Evolutionary conservation across 805 yeast species (phyloP), one percentile per base, ranked within the genome.

Genomic region (Candida caryicola): DNA sequence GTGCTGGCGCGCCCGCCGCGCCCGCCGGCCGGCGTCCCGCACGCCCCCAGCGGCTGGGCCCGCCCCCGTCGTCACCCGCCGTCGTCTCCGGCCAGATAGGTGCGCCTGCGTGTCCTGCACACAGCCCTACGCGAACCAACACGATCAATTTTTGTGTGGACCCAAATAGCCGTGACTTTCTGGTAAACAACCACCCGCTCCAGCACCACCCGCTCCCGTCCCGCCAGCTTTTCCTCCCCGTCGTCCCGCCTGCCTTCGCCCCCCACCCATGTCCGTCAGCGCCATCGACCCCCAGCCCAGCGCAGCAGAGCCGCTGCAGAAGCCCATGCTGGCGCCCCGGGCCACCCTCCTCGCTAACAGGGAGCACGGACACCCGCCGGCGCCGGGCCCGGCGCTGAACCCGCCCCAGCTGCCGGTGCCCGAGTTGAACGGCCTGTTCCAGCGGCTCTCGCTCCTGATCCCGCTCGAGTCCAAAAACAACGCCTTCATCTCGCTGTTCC

Each of bases 391-490:
- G 15, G 15, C 17, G 17, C 19, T 10, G 25, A n/a, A 7, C 30
- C 12, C 26, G 17, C 10, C 17, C 33, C 17, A 18, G 25, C 18
- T 18, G 25, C n/a, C n/a, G n/a, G n/a, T n/a, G n/a, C 10, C 25
- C 10, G 25, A 10, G 10, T 21, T 21, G 25, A 21, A 21, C 10
- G 25, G 25, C 23, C 19, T 47, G 23, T 48, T 57, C 40, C 57
- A 47, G 40, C 41, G 53, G 23, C 54, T 58, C 23, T 52, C 52
- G 39, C 47, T 57, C n/a, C 50, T 62, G 10, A 51, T 55, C 19
- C 60, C 61, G 18, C 27, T 53, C 9, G 64, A 59, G 36, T 48
- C 56, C 37, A 47, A 53, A 9, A 54, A 51, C 37, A 60, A 59
- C 44, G 40, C 58, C 16, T 52, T 55, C 31, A 52, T 61, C 37